Evolutionary conservation across 208 protist genomes (phyloP), one percentile per base, ranked within the genome.

Genomic region (Trypanosoma caninum): DNA sequence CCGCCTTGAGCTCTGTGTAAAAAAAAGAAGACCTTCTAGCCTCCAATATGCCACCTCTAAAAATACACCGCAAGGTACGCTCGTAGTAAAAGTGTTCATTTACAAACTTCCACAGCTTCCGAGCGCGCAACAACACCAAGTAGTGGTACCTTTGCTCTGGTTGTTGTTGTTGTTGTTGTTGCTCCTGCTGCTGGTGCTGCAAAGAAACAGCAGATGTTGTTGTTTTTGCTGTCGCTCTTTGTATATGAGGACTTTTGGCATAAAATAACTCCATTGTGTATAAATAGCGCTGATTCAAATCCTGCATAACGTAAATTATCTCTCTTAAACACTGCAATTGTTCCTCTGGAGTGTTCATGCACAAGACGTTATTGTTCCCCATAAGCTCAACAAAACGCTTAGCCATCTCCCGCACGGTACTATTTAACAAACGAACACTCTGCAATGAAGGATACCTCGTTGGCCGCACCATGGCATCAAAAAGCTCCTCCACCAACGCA

Each of bases 301-400:
- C 65, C 22, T 69, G 70, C 25, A 87, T 45, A 3, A 71, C 48
- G 25, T 76, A 42, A 14, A 71, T 72, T 2, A 35, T 44, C 13
- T 59, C 42, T 58, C 72, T 45, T 2, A 68, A 37, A 37, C 38
- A 52, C 27, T 67, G 57, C 16, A 63, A 20, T 46, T 63, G 61
- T 22, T 14, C 25, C 57, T 65, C 69, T 20, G 42, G 76, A 38
- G 34, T 72, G 38, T 45, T 50, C 63, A 76, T 63, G 1, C 69
- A 59, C 27, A 79, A 44, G 27, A 89, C 65, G 47, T 86, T 60
- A 20, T 74, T 31, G 33, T 71, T 58, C 18, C 37, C 35, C 48
- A 77, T 68, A 59, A 93, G 35, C 16, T 60, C 71, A 8, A 84
- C 67, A 74, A 80, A 84, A 22, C 67, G 41, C 64, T 61, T 52